These are phyloP conservation scores for Dactylorhiza incarnata DNA, from an alignment of 106 monocot species.

Conservation along the genomic window DNA sequence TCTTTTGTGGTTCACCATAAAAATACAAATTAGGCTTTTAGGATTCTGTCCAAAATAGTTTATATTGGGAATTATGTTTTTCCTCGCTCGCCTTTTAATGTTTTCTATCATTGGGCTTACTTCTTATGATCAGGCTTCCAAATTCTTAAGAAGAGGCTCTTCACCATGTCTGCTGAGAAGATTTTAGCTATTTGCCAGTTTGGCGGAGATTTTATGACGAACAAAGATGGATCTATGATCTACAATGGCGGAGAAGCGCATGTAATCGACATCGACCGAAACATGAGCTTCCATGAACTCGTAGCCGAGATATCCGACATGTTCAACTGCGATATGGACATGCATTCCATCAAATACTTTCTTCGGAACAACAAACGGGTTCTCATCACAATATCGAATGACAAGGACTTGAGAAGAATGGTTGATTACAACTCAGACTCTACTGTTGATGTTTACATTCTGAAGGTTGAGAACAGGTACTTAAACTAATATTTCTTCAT, in stretches of 20 bases:
- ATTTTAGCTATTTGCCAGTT: constrained; percentile 83
- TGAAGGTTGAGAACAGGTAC: constrained; percentile 69
- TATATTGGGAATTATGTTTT: too few relatives aligned
- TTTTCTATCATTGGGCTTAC: background rate
- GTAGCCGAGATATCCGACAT: constrained; percentile 71
- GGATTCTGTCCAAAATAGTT: too few relatives aligned
- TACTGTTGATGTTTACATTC: constrained; percentile 68
- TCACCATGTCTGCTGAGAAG: constrained; percentile 30
- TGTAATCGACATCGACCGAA: constrained; percentile 68
- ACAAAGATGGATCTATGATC: constrained; percentile 65
- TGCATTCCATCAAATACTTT: constrained; percentile 76
- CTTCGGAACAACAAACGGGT: constrained; percentile 80
- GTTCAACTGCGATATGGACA: constrained; percentile 42
- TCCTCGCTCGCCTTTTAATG: background rate
- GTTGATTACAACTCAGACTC: constrained; percentile 71
- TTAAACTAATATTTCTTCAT: background rate
- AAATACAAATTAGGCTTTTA: too few relatives aligned
- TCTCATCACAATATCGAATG: constrained; percentile 80
- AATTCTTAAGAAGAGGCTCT: background rate
- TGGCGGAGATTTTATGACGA: constrained; percentile 73
- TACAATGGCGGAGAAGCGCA: constrained; percentile 91
- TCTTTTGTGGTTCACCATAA: too few relatives aligned
- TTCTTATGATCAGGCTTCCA: background rate
- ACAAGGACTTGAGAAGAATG: constrained; percentile 88
- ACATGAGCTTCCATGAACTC: constrained; percentile 52